Base-by-base conservation (phyloP, 352 stramenopile species). In the Globisporangium middletonii region DNA sequence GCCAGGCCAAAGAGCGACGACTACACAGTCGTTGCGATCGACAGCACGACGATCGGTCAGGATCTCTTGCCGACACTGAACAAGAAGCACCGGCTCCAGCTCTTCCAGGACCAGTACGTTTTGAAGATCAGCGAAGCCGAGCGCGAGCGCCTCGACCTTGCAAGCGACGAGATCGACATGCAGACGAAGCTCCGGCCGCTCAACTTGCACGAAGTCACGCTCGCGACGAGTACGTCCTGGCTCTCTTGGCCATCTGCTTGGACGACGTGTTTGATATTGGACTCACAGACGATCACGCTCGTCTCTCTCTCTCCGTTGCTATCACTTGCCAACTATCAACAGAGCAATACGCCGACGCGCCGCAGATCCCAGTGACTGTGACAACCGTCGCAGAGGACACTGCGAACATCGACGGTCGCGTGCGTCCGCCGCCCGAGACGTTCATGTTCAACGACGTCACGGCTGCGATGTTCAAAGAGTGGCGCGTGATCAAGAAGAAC, bases 391-490 rank as follows among this genome's bases (percentile, higher is more conserved):
- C 89, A 44, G 82, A 92, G 30, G 77, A 92, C 53, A 74, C 77
- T 6, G 65, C 72, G 18, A 87, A 81, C 54, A 52, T 89, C 50
- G 77, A 92, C 54, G 83, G 73, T 37, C 80, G 83, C 35, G 67
- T 73, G 13, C 85, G 85, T 23, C 85, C 85, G 12, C 83, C 81
- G 33, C 85, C 85, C 1, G 82, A 92, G 59, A 95, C 85, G 37
- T 95, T 95, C 66, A 95, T 95, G 86, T 95, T 93, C 57, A 95
- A 95, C 68, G 86, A 95, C 65, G 83, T 95, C 53, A 95, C 83
- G 23, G 86, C 83, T 2, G 86, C 79, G 5, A 94, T 93, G 83
- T 95, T 93, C 68, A 94, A 95, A 64, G 86, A 95, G 62, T 95
- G 86, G 86, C 86, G 86, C 37, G 77, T 95, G 43, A 89, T 92